Base-by-base conservation (phyloP, 176 grass and related monocot species). In the Phoenix roebelenii region DNA sequence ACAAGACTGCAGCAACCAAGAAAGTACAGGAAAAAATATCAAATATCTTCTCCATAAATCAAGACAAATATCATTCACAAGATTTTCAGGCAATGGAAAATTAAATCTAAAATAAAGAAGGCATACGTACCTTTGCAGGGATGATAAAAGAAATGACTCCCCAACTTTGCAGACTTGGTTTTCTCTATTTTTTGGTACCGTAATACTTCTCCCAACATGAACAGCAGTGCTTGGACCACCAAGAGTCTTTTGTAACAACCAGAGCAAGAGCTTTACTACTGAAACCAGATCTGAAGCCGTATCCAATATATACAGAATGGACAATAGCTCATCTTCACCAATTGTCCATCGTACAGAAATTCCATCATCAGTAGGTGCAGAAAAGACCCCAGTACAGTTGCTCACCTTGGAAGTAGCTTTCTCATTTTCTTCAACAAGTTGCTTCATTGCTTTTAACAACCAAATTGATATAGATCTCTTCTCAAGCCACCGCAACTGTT, bases 351-450 rank as follows among this genome's bases (percentile, higher is more conserved):
- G 83, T 44, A 74, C 63, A 23, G 17, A 17, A 55, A 56, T 53
- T 79, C 76, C 84, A 23, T 95, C 83, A 18, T 84, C 83, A 59
- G 80, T 56, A 56, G 79, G 72, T 12, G 49, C 67, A 15, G 86
- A 72, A 76, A 74, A 76, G 54, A 66, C 81, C 59, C 56, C 76
- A 55, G 78, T 53, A n/a, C 76, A 82, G 71, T 72, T 82, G 62
- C 69, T 82, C 77, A 70, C 76, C 84, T 92, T 97, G 49, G 69
- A 77, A 79, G 79, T 50, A 55, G 69, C 17, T 17, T 63, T 71
- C 76, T 88, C 93, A 80, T 85, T 88, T 80, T 58, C 87, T 83
- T 98, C 94, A 71, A 92, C 48, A 89, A 98, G 84, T 28, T 89
- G 82, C 50, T 64, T 82, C 63, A 98, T 56, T 62, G 68, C 76